A percentile compares a stretch with the other conserved stretches of the same genome.
phyloP scores from a whole-genome alignment of 805 yeast genomes.

The Metschnikowia cubensis region DNA sequence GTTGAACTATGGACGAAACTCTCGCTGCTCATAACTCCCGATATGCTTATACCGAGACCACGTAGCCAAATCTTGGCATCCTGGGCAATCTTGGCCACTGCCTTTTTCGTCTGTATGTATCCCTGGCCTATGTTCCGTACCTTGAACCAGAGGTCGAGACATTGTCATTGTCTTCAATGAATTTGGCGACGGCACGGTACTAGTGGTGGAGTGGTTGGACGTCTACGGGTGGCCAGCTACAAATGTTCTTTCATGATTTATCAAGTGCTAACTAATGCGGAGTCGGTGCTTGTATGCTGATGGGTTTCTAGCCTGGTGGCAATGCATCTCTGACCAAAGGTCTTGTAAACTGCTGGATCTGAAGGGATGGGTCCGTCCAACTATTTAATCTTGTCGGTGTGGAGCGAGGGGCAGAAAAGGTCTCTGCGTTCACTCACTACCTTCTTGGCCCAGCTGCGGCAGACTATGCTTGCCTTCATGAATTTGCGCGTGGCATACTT shows the following conservation, averaged over 20 bases:
- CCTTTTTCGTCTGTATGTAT: too few species aligned
- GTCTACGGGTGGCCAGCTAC: too few species aligned
- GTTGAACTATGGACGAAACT: too few species aligned
- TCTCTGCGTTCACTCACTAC: constrained; percentile 43
- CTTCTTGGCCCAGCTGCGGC: constrained; percentile 80
- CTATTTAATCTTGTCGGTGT: constrained; percentile 12
- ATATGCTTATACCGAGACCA: too few species aligned
- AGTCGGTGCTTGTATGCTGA: neutral
- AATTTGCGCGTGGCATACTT: constrained; percentile 88
- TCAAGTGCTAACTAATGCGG: neutral
- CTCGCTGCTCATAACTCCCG: too few species aligned
- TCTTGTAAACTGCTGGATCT: neutral
- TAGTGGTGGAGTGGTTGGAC: too few species aligned
- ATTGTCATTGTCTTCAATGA: too few species aligned
- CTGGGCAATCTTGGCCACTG: too few species aligned
- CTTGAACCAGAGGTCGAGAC: too few species aligned
- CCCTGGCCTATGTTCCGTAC: too few species aligned
- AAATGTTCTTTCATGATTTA: neutral
- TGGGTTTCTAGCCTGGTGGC: neutral
- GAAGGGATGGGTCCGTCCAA: neutral
- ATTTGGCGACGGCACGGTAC: too few species aligned
- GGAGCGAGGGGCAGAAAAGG: constrained; percentile 29
- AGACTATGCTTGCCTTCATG: constrained; percentile 76
- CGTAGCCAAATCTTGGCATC: too few species aligned
- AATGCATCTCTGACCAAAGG: neutral